phyloP scores from a whole-genome alignment of 225 moss, liverwort and hornwort species.

The Takakia lepidozioides region DNA sequence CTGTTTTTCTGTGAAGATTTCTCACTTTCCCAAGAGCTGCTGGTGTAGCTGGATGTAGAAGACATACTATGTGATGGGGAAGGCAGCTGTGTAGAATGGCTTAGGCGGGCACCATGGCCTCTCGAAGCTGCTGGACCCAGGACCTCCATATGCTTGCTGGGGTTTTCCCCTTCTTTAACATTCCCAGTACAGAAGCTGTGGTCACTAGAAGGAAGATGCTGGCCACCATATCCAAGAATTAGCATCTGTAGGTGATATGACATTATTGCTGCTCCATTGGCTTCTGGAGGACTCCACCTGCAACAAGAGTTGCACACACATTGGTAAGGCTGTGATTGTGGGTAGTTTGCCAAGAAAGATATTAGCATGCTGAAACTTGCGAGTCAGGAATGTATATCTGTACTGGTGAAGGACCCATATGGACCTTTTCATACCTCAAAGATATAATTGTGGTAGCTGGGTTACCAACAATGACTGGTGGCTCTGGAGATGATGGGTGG shows the following conservation, averaged over 20 bases:
- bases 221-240: constrained; percentile 33
- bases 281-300: constrained; percentile 35
- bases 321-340: too few species aligned
- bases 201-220: constrained; percentile 14
- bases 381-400: too few species aligned
- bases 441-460: constrained; percentile 20
- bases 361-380: too few species aligned
- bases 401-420: too few species aligned
- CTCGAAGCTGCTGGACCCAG: constrained; percentile 11
- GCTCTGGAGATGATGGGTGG: constrained; percentile 29
- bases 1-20: constrained; percentile 34
- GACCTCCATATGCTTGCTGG: constrained; percentile 4
- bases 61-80: constrained; percentile 39
- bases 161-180: constrained; percentile 14
- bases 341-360: too few species aligned
- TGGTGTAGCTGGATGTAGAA: constrained; percentile 37
- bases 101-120: constrained; percentile 21
- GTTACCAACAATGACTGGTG: constrained; percentile 19
- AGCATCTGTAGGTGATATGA: constrained; percentile 32
- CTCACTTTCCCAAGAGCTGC: constrained; percentile 41
- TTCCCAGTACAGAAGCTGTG: constrained; percentile 12
- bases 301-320: background rate
- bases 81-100: constrained; percentile 21
- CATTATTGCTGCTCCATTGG: constrained; percentile 27
- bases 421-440: constrained; percentile 22